Percentiles rank a stretch among this genome's conserved stretches.
Conservation (phyloP, 306 rosid genomes). For the Potentilla sterilis region DNA sequence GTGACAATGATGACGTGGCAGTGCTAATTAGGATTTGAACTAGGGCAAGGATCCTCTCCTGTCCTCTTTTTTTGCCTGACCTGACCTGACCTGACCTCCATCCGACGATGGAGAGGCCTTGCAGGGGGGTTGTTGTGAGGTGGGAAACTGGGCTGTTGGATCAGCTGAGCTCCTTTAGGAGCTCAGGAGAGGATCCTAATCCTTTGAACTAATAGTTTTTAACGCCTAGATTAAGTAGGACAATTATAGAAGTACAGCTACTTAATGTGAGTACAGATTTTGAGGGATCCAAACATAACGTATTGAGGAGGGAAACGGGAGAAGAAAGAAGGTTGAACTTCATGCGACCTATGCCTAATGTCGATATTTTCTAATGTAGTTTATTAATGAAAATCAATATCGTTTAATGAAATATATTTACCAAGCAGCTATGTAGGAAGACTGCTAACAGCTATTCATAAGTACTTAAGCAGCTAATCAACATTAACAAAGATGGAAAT, state of each 20-base stretch:
- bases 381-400: background rate
- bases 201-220: background rate
- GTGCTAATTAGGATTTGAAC: background rate
- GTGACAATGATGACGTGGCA: constrained; percentile 35
- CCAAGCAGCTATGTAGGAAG: background rate
- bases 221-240: background rate
- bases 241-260: background rate
- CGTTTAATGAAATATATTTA: background rate
- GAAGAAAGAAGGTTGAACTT: background rate
- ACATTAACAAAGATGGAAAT: background rate
- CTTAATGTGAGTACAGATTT: background rate
- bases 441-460: background rate
- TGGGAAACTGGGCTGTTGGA: too few species aligned
- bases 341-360: background rate
- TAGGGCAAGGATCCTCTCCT: too few species aligned
- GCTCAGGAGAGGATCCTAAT: too few species aligned
- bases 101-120: too few species aligned
- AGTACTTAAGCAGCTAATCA: background rate
- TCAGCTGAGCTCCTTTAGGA: too few species aligned
- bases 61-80: too few species aligned
- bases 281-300: background rate
- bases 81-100: too few species aligned
- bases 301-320: background rate
- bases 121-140: too few species aligned
- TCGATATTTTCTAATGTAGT: background rate